phyloP scores from a whole-genome alignment of 208 protist species.

The Trichomonas gallinae region DNA sequence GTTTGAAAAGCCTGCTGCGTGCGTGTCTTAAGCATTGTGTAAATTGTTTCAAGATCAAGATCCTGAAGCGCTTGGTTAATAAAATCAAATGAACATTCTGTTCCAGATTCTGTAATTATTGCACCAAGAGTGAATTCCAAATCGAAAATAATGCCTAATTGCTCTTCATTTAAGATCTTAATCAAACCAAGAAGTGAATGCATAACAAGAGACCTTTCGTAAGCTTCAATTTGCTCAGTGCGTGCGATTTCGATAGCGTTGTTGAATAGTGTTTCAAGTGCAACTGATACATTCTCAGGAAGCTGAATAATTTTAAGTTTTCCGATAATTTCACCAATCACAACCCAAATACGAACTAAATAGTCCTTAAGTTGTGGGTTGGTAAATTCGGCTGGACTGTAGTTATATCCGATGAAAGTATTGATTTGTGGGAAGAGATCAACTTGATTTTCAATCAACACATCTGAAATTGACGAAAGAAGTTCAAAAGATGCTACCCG shows the following conservation, averaged over 20 bases:
- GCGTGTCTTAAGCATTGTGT: background rate
- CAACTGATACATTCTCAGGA: too few species aligned
- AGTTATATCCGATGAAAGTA: background rate
- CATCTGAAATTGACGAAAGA: background rate
- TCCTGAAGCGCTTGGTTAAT: background rate
- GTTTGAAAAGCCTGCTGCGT: background rate
- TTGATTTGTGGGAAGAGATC: background rate
- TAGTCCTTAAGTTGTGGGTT: background rate
- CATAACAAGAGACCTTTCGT: background rate
- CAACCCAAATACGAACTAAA: background rate
- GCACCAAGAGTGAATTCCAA: background rate
- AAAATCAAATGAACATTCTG: background rate
- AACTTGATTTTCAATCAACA: background rate
- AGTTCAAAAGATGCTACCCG: background rate
- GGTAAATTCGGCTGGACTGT: background rate
- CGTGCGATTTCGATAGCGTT: background rate
- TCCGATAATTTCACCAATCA: background rate
- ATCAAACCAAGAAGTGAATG: background rate
- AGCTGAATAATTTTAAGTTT: background rate
- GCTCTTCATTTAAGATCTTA: background rate
- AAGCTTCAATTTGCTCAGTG: background rate
- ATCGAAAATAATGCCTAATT: background rate
- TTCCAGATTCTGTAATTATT: background rate
- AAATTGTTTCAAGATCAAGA: background rate
- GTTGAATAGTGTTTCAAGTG: background rate